Conservation (phyloP, 2,329 filamentous ascomycete genomes). For the Diaporthe sp. region DNA sequence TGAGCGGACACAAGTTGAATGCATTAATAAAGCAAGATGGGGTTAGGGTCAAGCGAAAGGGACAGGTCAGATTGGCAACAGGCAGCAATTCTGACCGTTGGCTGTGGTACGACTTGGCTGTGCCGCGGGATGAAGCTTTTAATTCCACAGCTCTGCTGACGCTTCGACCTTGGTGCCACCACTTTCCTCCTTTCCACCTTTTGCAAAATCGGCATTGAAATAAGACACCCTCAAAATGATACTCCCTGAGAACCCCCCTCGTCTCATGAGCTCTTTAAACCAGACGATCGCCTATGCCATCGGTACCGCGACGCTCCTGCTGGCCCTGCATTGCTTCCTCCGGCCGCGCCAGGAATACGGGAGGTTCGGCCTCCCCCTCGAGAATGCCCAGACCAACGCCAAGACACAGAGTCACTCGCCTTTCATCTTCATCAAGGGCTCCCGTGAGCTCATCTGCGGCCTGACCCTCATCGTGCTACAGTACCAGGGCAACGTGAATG, state of each 20-base stretch:
- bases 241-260: background rate
- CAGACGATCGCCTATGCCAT: conserved; percentile 29
- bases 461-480: conserved; percentile 49
- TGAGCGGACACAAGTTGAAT: background rate
- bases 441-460: conserved; percentile 53
- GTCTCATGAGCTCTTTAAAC: conserved; percentile 15
- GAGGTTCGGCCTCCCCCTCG: conserved; percentile 39
- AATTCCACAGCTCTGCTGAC: background rate
- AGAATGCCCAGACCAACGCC: background rate
- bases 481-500: conserved; percentile 48
- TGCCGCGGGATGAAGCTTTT: background rate
- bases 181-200: background rate
- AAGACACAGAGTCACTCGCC: conserved; percentile 44
- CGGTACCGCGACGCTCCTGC: background rate
- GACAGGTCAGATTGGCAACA: background rate
- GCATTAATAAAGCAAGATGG: background rate
- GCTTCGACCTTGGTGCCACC: background rate
- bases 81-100: background rate
- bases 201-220: background rate
- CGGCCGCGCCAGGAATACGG: conserved; percentile 35
- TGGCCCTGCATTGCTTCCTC: conserved; percentile 30
- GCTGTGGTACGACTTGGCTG: background rate
- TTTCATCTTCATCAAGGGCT: conserved; percentile 54
- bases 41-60: background rate
- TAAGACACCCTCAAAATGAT: background rate